Conservation (phyloP, 148 eudicot species). For the Rhododendron kiyosumense region DNA sequence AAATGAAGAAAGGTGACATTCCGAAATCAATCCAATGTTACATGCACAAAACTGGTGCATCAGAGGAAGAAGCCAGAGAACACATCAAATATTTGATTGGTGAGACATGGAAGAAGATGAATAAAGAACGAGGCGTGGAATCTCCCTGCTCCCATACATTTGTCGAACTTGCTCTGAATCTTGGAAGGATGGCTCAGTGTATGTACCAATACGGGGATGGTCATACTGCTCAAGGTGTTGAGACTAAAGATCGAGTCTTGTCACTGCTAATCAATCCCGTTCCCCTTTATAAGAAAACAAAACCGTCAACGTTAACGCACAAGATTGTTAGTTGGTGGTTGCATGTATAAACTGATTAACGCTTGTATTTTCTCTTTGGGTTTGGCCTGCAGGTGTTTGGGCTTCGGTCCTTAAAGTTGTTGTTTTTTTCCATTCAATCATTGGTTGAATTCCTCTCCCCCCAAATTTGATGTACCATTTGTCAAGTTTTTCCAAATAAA, state of each 20-base stretch:
- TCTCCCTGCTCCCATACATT: not conserved
- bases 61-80: conserved; percentile 16
- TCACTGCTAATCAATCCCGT: conserved; percentile 15
- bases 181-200: conserved; percentile 5
- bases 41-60: conserved; percentile 18
- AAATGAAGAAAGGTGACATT: conserved; percentile 22
- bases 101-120: conserved; percentile 12
- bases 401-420: too few relatives aligned
- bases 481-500: too few relatives aligned
- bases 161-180: conserved; percentile 3
- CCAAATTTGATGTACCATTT: too few relatives aligned
- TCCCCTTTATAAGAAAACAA: not conserved
- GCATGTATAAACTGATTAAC: not conserved
- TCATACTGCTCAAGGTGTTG: not conserved
- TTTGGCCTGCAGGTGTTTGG: not conserved
- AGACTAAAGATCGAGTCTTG: not conserved
- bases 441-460: not conserved
- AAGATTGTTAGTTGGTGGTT: not conserved
- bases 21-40: conserved; percentile 25
- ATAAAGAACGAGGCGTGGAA: not conserved
- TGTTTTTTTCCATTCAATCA: too few relatives aligned
- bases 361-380: not conserved
- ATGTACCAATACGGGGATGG: conserved; percentile 21
- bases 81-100: conserved; percentile 22
- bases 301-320: too few relatives aligned